Percentiles rank a stretch among this genome's conserved stretches.
Conservation (phyloP, 805 yeast genomes). For the Tetrapisispora iriomotensis region DNA sequence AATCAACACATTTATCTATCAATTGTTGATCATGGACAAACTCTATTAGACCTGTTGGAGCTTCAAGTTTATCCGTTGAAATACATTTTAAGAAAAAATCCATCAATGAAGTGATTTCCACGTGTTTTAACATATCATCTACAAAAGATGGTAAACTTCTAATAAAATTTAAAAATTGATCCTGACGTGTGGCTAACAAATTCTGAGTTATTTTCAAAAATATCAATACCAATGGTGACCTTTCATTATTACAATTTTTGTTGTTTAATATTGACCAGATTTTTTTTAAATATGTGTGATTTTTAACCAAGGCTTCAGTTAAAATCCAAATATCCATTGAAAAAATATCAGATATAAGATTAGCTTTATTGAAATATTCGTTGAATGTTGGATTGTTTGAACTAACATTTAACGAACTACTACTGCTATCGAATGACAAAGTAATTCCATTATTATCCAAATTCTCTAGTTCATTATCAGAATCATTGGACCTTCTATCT, state of each 20-base stretch:
- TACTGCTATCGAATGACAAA: slow-evolving; percentile 15
- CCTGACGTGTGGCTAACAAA: slow-evolving; percentile 64
- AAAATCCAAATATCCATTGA: slow-evolving; percentile 87
- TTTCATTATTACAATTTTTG: slow-evolving; percentile 43
- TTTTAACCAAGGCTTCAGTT: slow-evolving; percentile 79
- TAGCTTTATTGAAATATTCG: slow-evolving; percentile 16
- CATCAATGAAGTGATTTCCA: slow-evolving; percentile 84
- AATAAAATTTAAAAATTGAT: slow-evolving; percentile 29
- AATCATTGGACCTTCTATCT: not conserved
- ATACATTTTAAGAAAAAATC: slow-evolving; percentile 82
- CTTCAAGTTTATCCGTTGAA: slow-evolving; percentile 83
- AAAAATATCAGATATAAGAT: slow-evolving; percentile 59
- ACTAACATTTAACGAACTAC: slow-evolving; percentile 2
- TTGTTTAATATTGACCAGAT: slow-evolving; percentile 73
- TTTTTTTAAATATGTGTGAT: slow-evolving; percentile 47
- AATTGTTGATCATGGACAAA: slow-evolving; percentile 63
- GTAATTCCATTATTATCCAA: slow-evolving; percentile 1
- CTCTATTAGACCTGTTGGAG: slow-evolving; percentile 82
- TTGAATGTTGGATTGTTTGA: slow-evolving; percentile 1
- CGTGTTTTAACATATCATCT: slow-evolving; percentile 58
- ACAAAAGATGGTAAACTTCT: slow-evolving; percentile 46
- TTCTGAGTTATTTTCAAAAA: slow-evolving; percentile 86
- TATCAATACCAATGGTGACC: slow-evolving; percentile 67
- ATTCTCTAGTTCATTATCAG: not conserved
- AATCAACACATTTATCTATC: slow-evolving; percentile 58